These are phyloP conservation scores for Ampelomyces quisqualis DNA, from an alignment of 2,329 filamentous ascomycete species.

Conservation along the genomic window DNA sequence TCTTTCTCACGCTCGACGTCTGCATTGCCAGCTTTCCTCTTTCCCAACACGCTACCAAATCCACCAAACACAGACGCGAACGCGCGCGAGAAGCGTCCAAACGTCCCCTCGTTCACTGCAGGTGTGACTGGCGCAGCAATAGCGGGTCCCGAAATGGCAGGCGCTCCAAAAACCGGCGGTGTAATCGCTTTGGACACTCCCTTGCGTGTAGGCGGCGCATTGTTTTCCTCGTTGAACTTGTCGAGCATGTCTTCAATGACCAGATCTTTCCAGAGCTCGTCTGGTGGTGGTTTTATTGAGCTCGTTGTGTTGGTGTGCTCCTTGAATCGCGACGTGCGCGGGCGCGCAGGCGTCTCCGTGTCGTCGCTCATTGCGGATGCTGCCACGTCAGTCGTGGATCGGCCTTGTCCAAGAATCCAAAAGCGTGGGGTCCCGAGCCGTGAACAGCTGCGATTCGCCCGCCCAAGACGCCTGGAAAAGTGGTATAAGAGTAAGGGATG, in stretches of 20 bases:
- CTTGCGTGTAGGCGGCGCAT: constrained; percentile 15
- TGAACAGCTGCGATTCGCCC: no score
- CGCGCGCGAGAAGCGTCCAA: constrained; percentile 33
- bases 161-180: constrained; percentile 7
- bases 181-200: constrained; percentile 3
- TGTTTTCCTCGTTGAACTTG: constrained; percentile 27
- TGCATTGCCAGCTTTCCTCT: constrained; percentile 32
- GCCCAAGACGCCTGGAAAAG: not conserved
- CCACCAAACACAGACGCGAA: constrained; percentile 27
- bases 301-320: constrained; percentile 35
- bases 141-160: constrained; percentile 3
- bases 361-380: constrained; percentile 19
- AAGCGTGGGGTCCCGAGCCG: no score
- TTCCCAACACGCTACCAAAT: constrained; percentile 31
- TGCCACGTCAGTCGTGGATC: constrained; percentile 4
- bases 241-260: constrained; percentile 28
- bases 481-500: not conserved
- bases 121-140: constrained; percentile 8
- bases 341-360: constrained; percentile 17
- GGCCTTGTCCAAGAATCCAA: no score
- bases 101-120: constrained; percentile 20
- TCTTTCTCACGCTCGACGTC: constrained; percentile 20
- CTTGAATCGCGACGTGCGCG: constrained; percentile 30
- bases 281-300: constrained; percentile 34
- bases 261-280: constrained; percentile 32